A percentile compares a stretch with the other conserved stretches of the same genome.
These are phyloP conservation scores for Ciborinia camelliae DNA, from an alignment of 2,329 filamentous ascomycete genomes.

Conservation along the genomic window DNA sequence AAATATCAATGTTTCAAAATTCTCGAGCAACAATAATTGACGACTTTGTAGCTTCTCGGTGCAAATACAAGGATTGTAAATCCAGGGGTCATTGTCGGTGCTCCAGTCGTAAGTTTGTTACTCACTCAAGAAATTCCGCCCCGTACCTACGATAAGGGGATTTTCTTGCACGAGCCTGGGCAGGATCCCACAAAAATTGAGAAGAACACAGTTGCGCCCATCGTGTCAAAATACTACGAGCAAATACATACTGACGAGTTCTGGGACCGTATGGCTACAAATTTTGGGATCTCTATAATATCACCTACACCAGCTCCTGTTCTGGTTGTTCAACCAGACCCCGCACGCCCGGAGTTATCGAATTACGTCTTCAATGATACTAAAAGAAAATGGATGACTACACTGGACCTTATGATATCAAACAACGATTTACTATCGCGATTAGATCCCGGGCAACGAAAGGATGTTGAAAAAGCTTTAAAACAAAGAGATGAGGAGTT, in stretches of 20 bases:
- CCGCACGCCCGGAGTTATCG: not conserved
- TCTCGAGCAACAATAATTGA: not conserved
- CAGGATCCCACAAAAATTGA: not conserved
- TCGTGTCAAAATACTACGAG: constrained; percentile 1
- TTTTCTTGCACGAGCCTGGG: constrained; percentile 8
- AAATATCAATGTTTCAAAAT: not conserved
- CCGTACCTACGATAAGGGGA: constrained; percentile 1
- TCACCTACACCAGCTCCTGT: constrained; percentile 2
- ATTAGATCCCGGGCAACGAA: not conserved
- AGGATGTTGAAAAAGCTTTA: not conserved
- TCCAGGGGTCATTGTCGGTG: not conserved
- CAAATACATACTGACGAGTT: not conserved
- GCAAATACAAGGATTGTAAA: not conserved
- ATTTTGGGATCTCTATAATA: not conserved
- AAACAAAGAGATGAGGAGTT: not conserved
- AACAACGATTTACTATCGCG: not conserved
- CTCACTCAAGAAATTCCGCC: constrained; percentile 8
- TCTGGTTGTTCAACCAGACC: not conserved
- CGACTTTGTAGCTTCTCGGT: not conserved
- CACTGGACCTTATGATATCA: not conserved
- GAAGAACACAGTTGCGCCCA: not conserved
- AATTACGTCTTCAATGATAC: constrained; percentile 3
- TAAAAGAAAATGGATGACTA: not conserved
- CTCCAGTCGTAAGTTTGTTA: not conserved
- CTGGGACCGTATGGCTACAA: not conserved